These are phyloP conservation scores for Penicillium macrosclerotiorum DNA, from an alignment of 495 filamentous ascomycete genomes.

Conservation along the genomic window DNA sequence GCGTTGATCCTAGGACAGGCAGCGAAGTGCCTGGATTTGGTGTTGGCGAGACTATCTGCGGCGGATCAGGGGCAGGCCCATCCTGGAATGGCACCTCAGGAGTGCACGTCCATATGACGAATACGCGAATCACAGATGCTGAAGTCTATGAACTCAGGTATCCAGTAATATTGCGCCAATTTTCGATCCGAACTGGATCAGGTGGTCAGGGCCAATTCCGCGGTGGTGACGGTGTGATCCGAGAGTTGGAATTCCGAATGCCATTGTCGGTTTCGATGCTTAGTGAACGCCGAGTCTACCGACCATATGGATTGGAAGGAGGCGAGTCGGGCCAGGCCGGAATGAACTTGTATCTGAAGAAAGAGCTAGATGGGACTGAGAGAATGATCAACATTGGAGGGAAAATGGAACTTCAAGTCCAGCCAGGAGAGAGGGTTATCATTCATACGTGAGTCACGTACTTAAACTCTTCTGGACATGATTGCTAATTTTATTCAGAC, in stretches of 20 bases:
- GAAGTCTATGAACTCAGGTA: conserved; percentile 86
- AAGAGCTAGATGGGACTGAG: conserved; percentile 16
- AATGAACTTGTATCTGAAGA: conserved; percentile 20
- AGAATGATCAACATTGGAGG: conserved; percentile 24
- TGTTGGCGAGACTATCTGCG: conserved; percentile 88
- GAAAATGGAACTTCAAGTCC: conserved; percentile 23
- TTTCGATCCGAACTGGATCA: conserved; percentile 71
- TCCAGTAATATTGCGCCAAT: conserved; percentile 77
- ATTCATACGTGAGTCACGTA: conserved; percentile 20
- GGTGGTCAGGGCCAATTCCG: conserved; percentile 30
- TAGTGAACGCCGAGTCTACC: conserved; percentile 75
- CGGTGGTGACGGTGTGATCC: conserved; percentile 36
- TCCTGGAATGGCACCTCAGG: conserved; percentile 78
- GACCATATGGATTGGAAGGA: conserved; percentile 79
- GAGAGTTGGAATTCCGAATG: conserved; percentile 32
- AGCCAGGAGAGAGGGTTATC: conserved; percentile 18
- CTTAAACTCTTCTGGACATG: neutral
- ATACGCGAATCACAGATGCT: conserved; percentile 86
- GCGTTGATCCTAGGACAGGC: conserved; percentile 17
- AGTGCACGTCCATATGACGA: conserved; percentile 91
- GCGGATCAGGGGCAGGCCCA: conserved; percentile 77
- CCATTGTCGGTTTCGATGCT: conserved; percentile 79
- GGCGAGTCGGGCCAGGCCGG: conserved; percentile 19
- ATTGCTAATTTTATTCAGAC: conserved; percentile 11
- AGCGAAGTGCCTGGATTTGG: conserved; percentile 59